phyloP scores from a whole-genome alignment of 257 asterid genomes.

The Solanum sejunctum region DNA sequence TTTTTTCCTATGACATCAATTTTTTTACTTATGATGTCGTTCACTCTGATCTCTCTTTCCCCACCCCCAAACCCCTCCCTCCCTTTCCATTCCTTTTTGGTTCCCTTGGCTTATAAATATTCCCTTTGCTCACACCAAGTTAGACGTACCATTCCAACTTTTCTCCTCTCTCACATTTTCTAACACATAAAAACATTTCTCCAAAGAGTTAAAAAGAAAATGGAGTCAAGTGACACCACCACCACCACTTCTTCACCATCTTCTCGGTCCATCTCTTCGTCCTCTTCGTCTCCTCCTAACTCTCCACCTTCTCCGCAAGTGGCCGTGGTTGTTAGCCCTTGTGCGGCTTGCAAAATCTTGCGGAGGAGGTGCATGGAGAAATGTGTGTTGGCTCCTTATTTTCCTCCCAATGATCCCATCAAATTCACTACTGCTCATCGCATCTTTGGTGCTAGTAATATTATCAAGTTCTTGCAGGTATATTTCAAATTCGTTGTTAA shows the following conservation, averaged over 20 bases:
- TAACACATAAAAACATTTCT: not conserved
- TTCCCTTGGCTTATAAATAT: conserved; percentile 5
- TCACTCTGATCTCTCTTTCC: not conserved
- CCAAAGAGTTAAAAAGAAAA: not conserved
- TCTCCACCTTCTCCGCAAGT: conserved; percentile 8
- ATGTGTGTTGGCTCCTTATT: conserved; percentile 8
- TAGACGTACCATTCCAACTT: not conserved
- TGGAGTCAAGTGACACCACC: not conserved
- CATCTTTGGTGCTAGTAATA: conserved; percentile 6
- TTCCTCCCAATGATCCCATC: conserved; percentile 8
- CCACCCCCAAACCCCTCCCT: not conserved
- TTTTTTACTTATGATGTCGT: not conserved
- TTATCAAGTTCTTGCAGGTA: conserved; percentile 13
- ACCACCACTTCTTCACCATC: conserved; percentile 2
- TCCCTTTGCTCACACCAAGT: not conserved
- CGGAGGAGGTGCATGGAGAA: conserved; percentile 4
- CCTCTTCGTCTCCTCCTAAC: conserved; percentile 13
- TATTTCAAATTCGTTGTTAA: not conserved
- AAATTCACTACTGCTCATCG: conserved; percentile 9
- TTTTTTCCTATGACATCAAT: not conserved
- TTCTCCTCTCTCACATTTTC: not conserved
- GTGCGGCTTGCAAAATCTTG: conserved; percentile 8
- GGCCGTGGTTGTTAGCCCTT: conserved; percentile 14
- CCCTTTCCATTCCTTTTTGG: not conserved
- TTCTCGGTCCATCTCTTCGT: conserved; percentile 19